Evolutionary conservation across 345 rosid species (phyloP), one percentile per base, ranked within the genome.

Genomic region (Clarkia xantiana): DNA sequence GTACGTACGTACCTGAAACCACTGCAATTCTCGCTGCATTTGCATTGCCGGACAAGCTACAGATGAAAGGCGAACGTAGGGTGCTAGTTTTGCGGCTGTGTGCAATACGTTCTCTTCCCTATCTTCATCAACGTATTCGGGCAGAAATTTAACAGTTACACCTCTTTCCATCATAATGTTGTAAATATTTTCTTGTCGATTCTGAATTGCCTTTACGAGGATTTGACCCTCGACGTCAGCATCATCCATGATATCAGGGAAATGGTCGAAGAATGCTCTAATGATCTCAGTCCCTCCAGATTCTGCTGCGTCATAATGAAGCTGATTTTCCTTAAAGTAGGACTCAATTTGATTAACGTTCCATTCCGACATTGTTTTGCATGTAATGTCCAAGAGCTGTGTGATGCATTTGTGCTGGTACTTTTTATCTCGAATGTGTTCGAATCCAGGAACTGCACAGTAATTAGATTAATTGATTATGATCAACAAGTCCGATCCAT

Each of bases 11-110:
- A 58, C 62, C 51, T 59, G 14, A 44, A 51, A 59, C 56, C 62
- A 59, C 19, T 59, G 51, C 6, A 59, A 14, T 20, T 59, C 62
- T 11, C 56, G 29, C 18, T 59, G 62, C 62, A 44, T 43, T n/a
- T 44, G 56, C 0, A 59, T 1, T 14, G 62, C 62, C 7, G 62
- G 42, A 10, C 50, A 34, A 11, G 62, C 18, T 15, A 58, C 29
- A 11, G 42, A 48, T 14, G 11, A 22, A 39, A 36, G 44, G 11
- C 38, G 40, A 2, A 18, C 18, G 38, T 43, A 10, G 13, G 51
- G 45, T 0, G 62, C 29, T 2, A 43, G 4, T 8, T 2, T 43
- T 17, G 51, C 62, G 11, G 38, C 56, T 1, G 11, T 3, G 3
- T 18, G 34, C 50, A 59, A 14, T 2, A 44, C 3, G 42, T n/a